These are phyloP conservation scores for Laburnicola sp. DNA, from an alignment of 2,329 filamentous ascomycete genomes.

Conservation along the genomic window DNA sequence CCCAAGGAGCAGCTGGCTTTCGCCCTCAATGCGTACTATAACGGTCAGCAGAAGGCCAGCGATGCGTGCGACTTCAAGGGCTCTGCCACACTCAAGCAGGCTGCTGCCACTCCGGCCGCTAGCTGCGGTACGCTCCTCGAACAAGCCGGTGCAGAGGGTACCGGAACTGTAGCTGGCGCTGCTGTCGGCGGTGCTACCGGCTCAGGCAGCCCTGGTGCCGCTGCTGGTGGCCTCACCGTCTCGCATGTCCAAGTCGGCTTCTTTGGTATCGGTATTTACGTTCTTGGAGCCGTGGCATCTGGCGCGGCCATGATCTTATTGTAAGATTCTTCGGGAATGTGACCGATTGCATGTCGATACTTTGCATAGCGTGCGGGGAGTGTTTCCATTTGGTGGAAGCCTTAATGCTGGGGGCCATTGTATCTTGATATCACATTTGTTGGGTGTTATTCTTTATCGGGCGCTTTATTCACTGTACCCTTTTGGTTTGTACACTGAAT, in stretches of 20 bases:
- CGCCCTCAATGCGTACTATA: constrained; percentile 69
- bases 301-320: constrained; percentile 60
- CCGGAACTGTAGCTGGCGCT: constrained; percentile 56
- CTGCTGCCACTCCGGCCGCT: constrained; percentile 50
- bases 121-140: constrained; percentile 63
- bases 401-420: background rate
- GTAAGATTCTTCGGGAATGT: constrained; percentile 39
- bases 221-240: constrained; percentile 49
- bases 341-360: background rate
- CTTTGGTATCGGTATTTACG: constrained; percentile 55
- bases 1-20: constrained; percentile 71
- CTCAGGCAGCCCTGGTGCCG: constrained; percentile 29
- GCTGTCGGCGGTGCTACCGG: constrained; percentile 26
- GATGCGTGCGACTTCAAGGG: constrained; percentile 73
- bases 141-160: constrained; percentile 65
- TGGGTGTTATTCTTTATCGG: too few relatives aligned
- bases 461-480: background rate
- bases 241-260: constrained; percentile 51
- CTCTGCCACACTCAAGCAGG: constrained; percentile 60
- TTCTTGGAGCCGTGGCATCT: constrained; percentile 54
- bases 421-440: constrained; percentile 1
- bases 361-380: constrained; percentile 8
- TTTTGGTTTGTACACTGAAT: background rate
- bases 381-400: background rate
- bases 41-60: constrained; percentile 53